Evolutionary conservation across 768 basidiomycete genomes (phyloP), one percentile per base, ranked within the genome.

Genomic region (Neoboletus subvelutipes): DNA sequence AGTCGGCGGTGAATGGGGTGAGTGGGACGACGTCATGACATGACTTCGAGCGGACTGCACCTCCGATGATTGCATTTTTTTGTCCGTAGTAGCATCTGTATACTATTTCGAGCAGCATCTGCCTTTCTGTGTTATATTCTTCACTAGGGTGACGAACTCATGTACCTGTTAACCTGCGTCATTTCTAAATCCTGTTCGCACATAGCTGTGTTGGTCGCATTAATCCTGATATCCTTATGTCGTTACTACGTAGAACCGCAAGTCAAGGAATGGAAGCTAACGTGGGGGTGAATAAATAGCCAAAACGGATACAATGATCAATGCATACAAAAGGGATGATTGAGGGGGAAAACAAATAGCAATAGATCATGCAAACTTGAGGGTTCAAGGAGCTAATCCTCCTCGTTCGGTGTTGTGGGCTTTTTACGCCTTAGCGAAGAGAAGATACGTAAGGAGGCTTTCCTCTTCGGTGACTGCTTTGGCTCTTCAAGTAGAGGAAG

Each of bases 1-100:
- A 54, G 77, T 82, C 0, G 89, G 84, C 1, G 83, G 83, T 22
- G 83, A 85, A n/a, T 93, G 90, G 90, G 80, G 80, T 2, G 75
- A 76, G 46, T 93, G 91, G 91, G 79, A 83, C 39, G 81, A 90
- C 64, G 64, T 87, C 24, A 66, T 91, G 45, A 73, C 73, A 62
- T 85, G 72, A 77, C 46, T 50, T 56, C 15, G 12, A 20, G 18
- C 22, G 26, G 26, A 33, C 31, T 18, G 6, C 10, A 18, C 0
- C 31, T 5, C 37, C 37, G 24, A 51, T 47, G 52, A n/a, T 52
- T 15, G 13, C 28, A 39, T 41, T 11, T 29, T 31, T 43, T 51
- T 50, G 26, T 50, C 34, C 26, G 42, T 31, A 41, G 31, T 43
- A 36, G 49, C 46, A 65, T 55, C n/a, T 69, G 58, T 67, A 55